Evolutionary conservation across 768 basidiomycete genomes (phyloP).

Genomic region (Macrolepiota albuminosa): DNA sequence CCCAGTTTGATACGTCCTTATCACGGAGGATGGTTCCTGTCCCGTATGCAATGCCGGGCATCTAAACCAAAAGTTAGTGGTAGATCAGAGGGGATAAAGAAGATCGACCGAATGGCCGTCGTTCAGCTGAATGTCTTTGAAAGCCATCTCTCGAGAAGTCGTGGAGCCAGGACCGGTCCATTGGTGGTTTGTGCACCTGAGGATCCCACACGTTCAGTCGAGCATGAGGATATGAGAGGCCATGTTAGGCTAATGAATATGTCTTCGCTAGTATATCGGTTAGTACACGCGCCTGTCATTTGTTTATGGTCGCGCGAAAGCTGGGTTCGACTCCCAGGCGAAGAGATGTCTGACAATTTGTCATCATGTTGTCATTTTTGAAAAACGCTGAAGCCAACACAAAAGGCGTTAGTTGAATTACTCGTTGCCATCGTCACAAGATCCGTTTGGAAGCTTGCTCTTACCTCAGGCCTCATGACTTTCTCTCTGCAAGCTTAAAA

Average conservation of each 20-base stretch:
- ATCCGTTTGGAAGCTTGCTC: neutral
- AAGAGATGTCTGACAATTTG: neutral
- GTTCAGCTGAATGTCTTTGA: constrained; percentile 8
- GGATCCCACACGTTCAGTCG: too few species aligned
- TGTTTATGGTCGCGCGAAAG: neutral
- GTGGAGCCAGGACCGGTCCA: too few species aligned
- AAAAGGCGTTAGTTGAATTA: too few species aligned
- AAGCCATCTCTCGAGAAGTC: constrained; percentile 5
- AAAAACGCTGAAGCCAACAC: neutral
- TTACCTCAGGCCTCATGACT: neutral
- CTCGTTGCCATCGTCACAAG: too few species aligned
- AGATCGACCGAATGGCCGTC: constrained; percentile 12
- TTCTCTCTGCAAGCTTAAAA: too few species aligned
- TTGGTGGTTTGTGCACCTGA: too few species aligned
- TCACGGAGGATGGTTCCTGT: constrained; percentile 8
- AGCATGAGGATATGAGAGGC: too few species aligned
- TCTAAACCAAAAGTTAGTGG: neutral
- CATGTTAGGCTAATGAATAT: neutral
- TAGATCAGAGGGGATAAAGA: neutral
- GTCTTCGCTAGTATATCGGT: neutral
- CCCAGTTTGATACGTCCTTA: constrained; percentile 8
- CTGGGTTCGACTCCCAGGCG: neutral
- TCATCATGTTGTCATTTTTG: neutral
- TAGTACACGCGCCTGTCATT: neutral
- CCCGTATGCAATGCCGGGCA: constrained; percentile 16